phyloP scores from a whole-genome alignment of 2,329 filamentous ascomycete species.

The Ceratocystis colombiana region DNA sequence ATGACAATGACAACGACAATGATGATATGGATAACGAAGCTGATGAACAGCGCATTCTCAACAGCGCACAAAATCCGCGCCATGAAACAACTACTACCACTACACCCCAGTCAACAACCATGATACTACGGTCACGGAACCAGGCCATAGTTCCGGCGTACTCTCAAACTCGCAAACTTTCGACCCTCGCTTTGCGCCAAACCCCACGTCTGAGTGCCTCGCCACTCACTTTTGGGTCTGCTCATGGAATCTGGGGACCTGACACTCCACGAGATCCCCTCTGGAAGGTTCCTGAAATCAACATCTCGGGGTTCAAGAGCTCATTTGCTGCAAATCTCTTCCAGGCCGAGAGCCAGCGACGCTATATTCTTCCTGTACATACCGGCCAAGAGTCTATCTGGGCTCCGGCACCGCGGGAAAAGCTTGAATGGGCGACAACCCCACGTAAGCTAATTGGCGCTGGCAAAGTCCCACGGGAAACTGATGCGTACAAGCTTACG shows the following conservation, averaged over 20 bases:
- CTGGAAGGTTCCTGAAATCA: conserved; percentile 26
- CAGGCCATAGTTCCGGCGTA: conserved; percentile 2
- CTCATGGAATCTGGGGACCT: conserved; percentile 14
- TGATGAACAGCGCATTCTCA: background rate
- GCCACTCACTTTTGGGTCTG: conserved; percentile 10
- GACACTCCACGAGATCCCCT: conserved; percentile 20
- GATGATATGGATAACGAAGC: background rate
- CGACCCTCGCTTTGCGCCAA: background rate
- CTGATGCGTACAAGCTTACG: background rate
- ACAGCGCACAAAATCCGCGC: background rate
- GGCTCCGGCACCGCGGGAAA: conserved; percentile 29
- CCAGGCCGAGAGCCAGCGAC: conserved; percentile 26
- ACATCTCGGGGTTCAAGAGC: conserved; percentile 25
- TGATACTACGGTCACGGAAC: background rate
- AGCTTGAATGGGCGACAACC: conserved; percentile 26
- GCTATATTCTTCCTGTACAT: conserved; percentile 32
- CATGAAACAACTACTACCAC: background rate
- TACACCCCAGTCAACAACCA: background rate
- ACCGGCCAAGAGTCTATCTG: conserved; percentile 33
- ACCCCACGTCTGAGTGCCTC: conserved; percentile 2
- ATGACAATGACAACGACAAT: background rate
- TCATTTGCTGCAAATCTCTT: conserved; percentile 25
- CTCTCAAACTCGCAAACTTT: conserved; percentile 1
- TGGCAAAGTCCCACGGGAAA: background rate
- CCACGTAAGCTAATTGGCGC: background rate